phyloP scores from a whole-genome alignment of 305 asterid genomes.

The Ajuga reptans region DNA sequence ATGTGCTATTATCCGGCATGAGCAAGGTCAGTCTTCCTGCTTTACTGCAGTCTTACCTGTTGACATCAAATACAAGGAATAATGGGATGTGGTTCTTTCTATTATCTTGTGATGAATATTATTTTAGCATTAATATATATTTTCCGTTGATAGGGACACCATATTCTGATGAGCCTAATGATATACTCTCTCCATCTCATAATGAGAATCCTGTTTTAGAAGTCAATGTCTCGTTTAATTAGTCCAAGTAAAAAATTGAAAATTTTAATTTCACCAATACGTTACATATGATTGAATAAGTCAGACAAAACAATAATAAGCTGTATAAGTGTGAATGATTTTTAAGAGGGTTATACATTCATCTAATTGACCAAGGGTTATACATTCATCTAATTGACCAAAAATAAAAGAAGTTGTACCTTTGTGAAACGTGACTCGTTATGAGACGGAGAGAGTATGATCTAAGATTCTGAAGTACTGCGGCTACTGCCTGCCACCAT shows the following conservation, averaged over 20 bases:
- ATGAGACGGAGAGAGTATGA: neutral
- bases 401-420: no score
- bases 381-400: no score
- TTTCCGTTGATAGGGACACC: neutral
- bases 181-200: neutral
- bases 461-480: conserved; percentile 13
- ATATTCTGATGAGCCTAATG: neutral
- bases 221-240: no score
- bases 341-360: no score
- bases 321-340: no score
- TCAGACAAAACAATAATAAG: no score
- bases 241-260: no score
- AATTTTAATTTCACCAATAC: no score
- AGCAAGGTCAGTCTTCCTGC: conserved; percentile 51
- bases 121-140: neutral
- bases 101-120: neutral
- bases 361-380: no score
- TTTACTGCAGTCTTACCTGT: neutral
- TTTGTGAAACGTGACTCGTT: no score
- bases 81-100: neutral
- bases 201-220: no score
- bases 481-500: neutral
- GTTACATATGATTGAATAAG: no score
- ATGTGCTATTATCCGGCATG: conserved; percentile 73
- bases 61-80: neutral